phyloP scores from a whole-genome alignment of 2,329 filamentous ascomycete species.

The Aspergillus quadrilineatus region DNA sequence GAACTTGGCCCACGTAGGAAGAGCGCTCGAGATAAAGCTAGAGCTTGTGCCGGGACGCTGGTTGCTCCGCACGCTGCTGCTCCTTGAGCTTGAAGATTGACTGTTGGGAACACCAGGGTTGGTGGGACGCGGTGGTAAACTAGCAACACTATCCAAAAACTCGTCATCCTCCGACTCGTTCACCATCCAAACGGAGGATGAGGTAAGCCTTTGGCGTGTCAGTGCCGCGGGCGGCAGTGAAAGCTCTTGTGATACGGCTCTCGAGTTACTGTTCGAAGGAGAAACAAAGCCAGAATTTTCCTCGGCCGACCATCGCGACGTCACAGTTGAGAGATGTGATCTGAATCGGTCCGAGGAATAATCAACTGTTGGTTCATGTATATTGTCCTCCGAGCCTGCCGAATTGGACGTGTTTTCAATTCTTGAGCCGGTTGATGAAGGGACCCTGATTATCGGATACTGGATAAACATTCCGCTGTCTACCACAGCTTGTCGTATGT shows the following conservation, averaged over 20 bases:
- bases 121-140: slow-evolving; percentile 33
- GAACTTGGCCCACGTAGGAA: slow-evolving; percentile 55
- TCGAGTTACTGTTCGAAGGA: slow-evolving; percentile 22
- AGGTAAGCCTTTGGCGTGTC: slow-evolving; percentile 21
- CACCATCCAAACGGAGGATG: slow-evolving; percentile 38
- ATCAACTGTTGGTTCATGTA: slow-evolving; percentile 34
- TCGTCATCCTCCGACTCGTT: slow-evolving; percentile 35
- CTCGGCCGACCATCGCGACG: slow-evolving; percentile 44
- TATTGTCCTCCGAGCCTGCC: slow-evolving; percentile 20
- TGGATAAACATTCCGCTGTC: slow-evolving; percentile 40
- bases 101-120: slow-evolving; percentile 40
- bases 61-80: slow-evolving; percentile 38
- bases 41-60: slow-evolving; percentile 45
- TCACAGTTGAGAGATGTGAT: slow-evolving; percentile 46
- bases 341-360: slow-evolving; percentile 40
- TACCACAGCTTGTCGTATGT: slow-evolving; percentile 36
- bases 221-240: slow-evolving; percentile 27
- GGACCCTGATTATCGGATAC: slow-evolving; percentile 37
- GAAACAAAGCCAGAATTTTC: slow-evolving; percentile 28
- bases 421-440: slow-evolving; percentile 43
- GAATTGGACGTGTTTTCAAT: slow-evolving; percentile 34
- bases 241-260: slow-evolving; percentile 25
- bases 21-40: slow-evolving; percentile 44
- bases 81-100: slow-evolving; percentile 43
- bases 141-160: slow-evolving; percentile 37